These are phyloP conservation scores for Dictyostelium purpureum DNA, from an alignment of 78 protist species.

Conservation along the genomic window DNA sequence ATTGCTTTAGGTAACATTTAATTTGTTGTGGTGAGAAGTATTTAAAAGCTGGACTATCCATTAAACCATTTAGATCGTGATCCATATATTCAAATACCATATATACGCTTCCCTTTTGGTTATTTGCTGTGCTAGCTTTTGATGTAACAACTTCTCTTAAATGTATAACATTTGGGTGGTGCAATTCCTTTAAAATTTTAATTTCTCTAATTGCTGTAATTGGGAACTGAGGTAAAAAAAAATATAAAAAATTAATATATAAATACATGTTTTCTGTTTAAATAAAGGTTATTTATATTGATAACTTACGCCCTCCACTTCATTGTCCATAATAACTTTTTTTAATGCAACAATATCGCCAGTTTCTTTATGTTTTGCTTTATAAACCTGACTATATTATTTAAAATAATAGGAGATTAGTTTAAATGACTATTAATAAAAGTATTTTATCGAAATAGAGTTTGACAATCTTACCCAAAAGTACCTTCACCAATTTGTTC, in stretches of 20 bases:
- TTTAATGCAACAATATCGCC: conserved; percentile 94
- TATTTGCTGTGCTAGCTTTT: conserved; percentile 11
- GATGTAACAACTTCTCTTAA: conserved; percentile 81
- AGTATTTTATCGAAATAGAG: background rate
- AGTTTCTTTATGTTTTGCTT: conserved; percentile 65
- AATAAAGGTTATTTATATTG: background rate
- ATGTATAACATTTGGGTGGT: conserved; percentile 87
- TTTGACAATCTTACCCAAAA: conserved; percentile 70
- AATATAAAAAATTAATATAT: background rate
- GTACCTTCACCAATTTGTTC: conserved; percentile 87
- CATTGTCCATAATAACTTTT: conserved; percentile 91
- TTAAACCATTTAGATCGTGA: conserved; percentile 90
- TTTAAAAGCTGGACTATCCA: conserved; percentile 67
- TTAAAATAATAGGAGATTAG: background rate
- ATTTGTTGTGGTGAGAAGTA: conserved; percentile 82
- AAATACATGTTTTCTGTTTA: background rate
- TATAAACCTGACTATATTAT: conserved; percentile 85
- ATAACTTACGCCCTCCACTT: conserved; percentile 89
- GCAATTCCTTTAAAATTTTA: conserved; percentile 86
- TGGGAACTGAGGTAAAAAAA: conserved; percentile 83
- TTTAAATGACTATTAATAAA: background rate
- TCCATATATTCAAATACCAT: conserved; percentile 94
- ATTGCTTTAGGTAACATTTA: conserved; percentile 91
- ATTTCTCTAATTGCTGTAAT: conserved; percentile 97
- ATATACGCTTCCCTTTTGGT: conserved; percentile 82